Evolutionary conservation across 108 stramenopile genomes (phyloP), one percentile per base, ranked within the genome.

Genomic region (Cyclotella distinguenda): DNA sequence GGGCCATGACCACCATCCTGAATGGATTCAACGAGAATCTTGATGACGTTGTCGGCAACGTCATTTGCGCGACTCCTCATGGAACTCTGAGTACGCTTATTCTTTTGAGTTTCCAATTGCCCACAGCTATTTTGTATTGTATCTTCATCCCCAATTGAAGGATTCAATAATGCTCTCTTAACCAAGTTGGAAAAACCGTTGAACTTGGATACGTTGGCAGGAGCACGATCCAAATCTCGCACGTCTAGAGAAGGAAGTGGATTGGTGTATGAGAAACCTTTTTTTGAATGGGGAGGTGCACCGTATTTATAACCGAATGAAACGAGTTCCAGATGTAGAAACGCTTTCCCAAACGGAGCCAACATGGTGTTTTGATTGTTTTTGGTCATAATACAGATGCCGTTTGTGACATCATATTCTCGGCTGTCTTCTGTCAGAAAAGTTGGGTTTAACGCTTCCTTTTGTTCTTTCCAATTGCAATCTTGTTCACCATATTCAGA

Each of bases 251-350:
- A 64, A 19, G 74, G 71, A 33, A 90, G 38, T 0, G 93, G 93
- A 66, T 86, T 82, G 0, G 79, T 65, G 56, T 87, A 72, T 4
- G 68, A 67, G 64, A 81, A 87, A 26, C 88, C 85, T 15, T 68
- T 64, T 38, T 79, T 59, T 8, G 67, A 59, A 30, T 83, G 62
- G 11, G 83, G 38, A 5, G 93, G 93, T 19, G 79, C 86, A 18
- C 88, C 85, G 70, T 89, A 80, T 25, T 60, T 77, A 52, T 84
- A 87, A 6, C 93, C 93, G 74, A 90, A 94, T 13, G 88, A 89
- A 16, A 62, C 49, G 8, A 94, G 64, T 45, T 83, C 77, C 9
- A 94, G 45, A 56, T 90, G 93, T 21, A 94, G 84, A 12, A 85
- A 88, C 18, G 93, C 87, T 56, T 89, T 89, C 13, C 83, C 86